Percentiles rank a stretch among this genome's conserved stretches.
Evolutionary conservation across 179 eudicot genomes (phyloP).

Genomic region (Beta corolliflora): DNA sequence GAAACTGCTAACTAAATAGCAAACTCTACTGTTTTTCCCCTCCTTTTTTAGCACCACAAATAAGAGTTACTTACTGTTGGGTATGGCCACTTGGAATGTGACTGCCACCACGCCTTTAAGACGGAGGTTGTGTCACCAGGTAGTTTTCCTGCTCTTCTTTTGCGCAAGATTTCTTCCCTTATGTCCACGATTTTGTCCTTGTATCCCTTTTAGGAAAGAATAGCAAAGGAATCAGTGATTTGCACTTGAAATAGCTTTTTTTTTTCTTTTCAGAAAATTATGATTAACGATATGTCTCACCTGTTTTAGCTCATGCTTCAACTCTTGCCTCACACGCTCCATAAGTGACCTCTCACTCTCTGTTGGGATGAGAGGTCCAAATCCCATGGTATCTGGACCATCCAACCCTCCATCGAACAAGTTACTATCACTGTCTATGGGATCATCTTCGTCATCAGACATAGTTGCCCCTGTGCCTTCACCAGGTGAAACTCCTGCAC

Average conservation of each 20-base stretch:
- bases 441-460: slow-evolving; percentile 83
- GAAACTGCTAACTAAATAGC: neutral
- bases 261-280: neutral
- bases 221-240: slow-evolving; percentile 2
- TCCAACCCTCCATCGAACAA: slow-evolving; percentile 59
- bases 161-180: slow-evolving; percentile 78
- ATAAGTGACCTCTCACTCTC: slow-evolving; percentile 72
- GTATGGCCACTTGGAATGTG: slow-evolving; percentile 87
- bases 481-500: slow-evolving; percentile 67
- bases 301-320: slow-evolving; percentile 81
- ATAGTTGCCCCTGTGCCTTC: slow-evolving; percentile 86
- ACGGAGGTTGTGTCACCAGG: slow-evolving; percentile 91
- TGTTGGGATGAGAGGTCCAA: slow-evolving; percentile 75
- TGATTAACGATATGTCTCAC: slow-evolving; percentile 28
- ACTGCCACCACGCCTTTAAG: slow-evolving; percentile 89
- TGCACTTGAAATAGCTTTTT: neutral
- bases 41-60: neutral
- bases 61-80: slow-evolving; percentile 57
- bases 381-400: slow-evolving; percentile 64
- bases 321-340: slow-evolving; percentile 86
- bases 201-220: slow-evolving; percentile 52
- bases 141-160: slow-evolving; percentile 85
- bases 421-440: slow-evolving; percentile 54
- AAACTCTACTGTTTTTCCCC: neutral
- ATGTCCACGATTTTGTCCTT: slow-evolving; percentile 85